Evolutionary conservation across 768 basidiomycete genomes (phyloP).

Genomic region (Suillus decipiens): DNA sequence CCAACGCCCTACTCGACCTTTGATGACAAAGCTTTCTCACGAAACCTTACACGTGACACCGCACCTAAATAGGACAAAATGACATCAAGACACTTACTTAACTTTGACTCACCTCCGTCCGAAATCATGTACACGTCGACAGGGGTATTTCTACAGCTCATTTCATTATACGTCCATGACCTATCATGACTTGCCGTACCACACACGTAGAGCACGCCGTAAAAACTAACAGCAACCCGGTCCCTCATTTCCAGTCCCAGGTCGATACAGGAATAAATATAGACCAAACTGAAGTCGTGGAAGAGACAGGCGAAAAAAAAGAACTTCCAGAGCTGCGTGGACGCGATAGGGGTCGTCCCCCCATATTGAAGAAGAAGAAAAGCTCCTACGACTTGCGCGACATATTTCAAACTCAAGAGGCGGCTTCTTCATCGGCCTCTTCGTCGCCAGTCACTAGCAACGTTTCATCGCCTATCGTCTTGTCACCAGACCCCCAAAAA

Average conservation of each 20-base stretch:
- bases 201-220: background rate
- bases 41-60: background rate
- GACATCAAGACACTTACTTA: background rate
- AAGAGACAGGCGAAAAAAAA: background rate
- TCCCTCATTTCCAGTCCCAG: background rate
- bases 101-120: background rate
- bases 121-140: background rate
- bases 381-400: slow-evolving; percentile 35
- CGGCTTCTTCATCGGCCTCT: background rate
- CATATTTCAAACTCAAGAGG: slow-evolving; percentile 24
- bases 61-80: background rate
- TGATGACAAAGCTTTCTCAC: slow-evolving; percentile 7
- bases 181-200: background rate
- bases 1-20: background rate
- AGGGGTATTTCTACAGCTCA: background rate
- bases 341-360: background rate
- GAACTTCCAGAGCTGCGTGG: background rate
- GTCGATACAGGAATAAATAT: no score
- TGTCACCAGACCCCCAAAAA: background rate
- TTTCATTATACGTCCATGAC: background rate
- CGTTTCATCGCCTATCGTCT: background rate
- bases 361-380: slow-evolving; percentile 37
- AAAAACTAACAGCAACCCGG: background rate
- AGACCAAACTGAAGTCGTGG: background rate
- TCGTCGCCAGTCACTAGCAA: background rate